Conservation (phyloP, 1,284 basidiomycete genomes). For the Trametes polyzona region DNA sequence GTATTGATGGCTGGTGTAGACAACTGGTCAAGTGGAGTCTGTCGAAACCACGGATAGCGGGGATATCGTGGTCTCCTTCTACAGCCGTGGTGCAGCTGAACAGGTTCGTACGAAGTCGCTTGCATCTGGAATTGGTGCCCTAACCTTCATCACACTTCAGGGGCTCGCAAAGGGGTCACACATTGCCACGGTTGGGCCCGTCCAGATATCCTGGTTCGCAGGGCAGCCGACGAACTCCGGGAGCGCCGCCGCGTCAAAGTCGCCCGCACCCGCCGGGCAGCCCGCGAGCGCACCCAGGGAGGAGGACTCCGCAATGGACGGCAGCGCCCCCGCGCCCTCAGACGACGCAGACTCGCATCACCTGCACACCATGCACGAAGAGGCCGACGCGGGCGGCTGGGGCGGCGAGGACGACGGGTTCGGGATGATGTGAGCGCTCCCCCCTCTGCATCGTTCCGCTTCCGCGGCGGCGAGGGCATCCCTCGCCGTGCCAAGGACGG, state of each 20-base stretch:
- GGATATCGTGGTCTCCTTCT: conserved; percentile 68
- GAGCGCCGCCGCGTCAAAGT: conserved; percentile 20
- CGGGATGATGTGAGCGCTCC: conserved; percentile 52
- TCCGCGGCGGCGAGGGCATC: too few relatives aligned
- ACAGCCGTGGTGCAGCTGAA: conserved; percentile 72
- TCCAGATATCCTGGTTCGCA: conserved; percentile 69
- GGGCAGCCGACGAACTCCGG: conserved; percentile 35
- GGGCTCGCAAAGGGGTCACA: conserved; percentile 68
- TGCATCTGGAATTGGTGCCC: neutral
- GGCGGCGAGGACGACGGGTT: conserved; percentile 70
- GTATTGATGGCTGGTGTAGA: conserved; percentile 42
- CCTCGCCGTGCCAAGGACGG: neutral
- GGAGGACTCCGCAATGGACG: conserved; percentile 17
- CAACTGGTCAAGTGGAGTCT: conserved; percentile 68
- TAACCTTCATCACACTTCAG: conserved; percentile 38
- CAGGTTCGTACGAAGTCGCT: conserved; percentile 65
- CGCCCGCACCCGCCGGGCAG: conserved; percentile 20
- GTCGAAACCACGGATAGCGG: conserved; percentile 56
- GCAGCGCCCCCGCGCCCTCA: conserved; percentile 7
- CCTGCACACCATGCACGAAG: conserved; percentile 46
- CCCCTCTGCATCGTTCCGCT: neutral
- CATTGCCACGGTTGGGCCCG: conserved; percentile 64
- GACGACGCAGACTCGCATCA: conserved; percentile 17
- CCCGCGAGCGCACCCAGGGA: conserved; percentile 13
- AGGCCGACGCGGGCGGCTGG: conserved; percentile 61